Evolutionary conservation across 257 asterid species (phyloP), one percentile per base, ranked within the genome.

Genomic region (Capsicum pubescens): DNA sequence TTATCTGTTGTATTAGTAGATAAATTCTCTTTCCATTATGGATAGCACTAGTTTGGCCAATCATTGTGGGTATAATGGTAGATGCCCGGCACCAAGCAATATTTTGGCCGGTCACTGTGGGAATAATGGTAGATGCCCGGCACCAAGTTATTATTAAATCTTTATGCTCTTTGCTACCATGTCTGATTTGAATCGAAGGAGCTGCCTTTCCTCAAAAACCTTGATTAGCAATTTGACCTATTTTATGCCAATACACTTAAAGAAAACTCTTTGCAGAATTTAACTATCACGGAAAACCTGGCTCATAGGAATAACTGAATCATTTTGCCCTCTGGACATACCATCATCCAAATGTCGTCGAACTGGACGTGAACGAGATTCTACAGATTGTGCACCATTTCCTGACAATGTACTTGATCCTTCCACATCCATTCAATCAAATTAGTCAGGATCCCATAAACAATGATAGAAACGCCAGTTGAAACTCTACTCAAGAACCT

Each of bases 371-470:
- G 81, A 76, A 36, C 26, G 15, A 76, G 81, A 76, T 76, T 76
- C 81, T 52, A 54, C 81, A 26, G 81, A 76, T 54, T 76, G 48
- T 52, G 64, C 81, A 52, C 50, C 81, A 13, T 76, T 76, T 50
- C 44, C 61, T 21, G 60, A 50, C 81, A 32, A 76, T 26, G 64
- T 14, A 76, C 81, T 32, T 17, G 63, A 7, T 54, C 81, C 81
- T 63, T 76, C 81, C 81, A 76, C 81, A 26, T 76, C 81, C 81
- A 76, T 76, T 76, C 81, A 26, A 52, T 76, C 63, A 76, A 76
- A 26, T 26, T 26, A 36, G 39, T 14, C 46, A 66, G 72, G 72
- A 66, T n/a, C 46, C n/a, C 46, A 8, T 44, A 66, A 66, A 12
- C 10, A 66, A 74, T 21, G n/a, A 50, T 50, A 9, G 6, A 74